A percentile compares a stretch with the other conserved stretches of the same genome.
Evolutionary conservation across 805 yeast species (phyloP).

Genomic region (Saccharomycopsis fibuligera): DNA sequence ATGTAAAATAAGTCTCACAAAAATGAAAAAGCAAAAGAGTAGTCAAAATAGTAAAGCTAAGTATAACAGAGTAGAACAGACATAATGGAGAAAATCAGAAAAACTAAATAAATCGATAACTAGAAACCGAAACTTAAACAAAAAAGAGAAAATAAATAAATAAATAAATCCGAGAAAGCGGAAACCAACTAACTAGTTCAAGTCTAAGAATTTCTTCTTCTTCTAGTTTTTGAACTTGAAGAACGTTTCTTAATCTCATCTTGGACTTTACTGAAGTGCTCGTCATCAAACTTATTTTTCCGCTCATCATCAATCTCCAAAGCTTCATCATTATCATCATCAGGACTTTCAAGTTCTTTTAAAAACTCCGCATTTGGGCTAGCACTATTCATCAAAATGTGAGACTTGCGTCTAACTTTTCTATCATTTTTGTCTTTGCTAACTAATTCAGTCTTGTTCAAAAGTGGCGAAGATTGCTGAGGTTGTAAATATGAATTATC

Average conservation of each 20-base stretch:
- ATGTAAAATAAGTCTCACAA: too few relatives aligned
- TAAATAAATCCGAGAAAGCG: too few relatives aligned
- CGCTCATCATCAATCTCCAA: conserved; percentile 7
- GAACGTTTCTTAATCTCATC: conserved; percentile 4
- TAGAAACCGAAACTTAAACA: too few relatives aligned
- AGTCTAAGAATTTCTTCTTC: conserved; percentile 1
- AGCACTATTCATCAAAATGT: neutral
- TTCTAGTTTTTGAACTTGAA: neutral
- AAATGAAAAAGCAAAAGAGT: too few relatives aligned
- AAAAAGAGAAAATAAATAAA: too few relatives aligned
- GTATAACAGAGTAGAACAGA: too few relatives aligned
- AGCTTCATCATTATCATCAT: neutral
- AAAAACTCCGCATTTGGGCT: neutral
- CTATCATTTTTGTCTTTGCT: conserved; percentile 18
- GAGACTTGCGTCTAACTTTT: conserved; percentile 16
- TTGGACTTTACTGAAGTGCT: neutral
- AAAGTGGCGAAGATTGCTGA: conserved; percentile 1
- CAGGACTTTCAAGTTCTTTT: neutral
- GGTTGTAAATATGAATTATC: conserved; percentile 1
- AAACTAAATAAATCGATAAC: too few relatives aligned
- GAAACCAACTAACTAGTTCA: neutral
- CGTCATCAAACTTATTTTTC: conserved; percentile 6
- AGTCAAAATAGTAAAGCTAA: too few relatives aligned
- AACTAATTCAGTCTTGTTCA: conserved; percentile 16
- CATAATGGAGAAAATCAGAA: too few relatives aligned